Base-by-base conservation (phyloP, 129 eudicot genomes). In the Helichrysum umbraculigerum region DNA sequence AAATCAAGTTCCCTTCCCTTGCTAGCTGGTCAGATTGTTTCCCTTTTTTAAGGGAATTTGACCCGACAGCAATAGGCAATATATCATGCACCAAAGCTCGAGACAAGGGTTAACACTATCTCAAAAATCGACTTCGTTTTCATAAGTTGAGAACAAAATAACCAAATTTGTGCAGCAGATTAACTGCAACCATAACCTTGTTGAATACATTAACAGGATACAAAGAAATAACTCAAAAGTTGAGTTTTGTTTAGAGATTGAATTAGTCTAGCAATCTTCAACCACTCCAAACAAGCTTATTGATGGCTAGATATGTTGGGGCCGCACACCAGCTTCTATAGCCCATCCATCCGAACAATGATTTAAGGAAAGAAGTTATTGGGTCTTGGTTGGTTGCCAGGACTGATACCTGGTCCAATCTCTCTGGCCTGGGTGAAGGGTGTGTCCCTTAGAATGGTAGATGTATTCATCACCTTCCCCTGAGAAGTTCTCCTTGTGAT, bases 391-490 rank as follows among this genome's bases (percentile, higher is more conserved):
- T 70, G 97, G 98, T 78, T 94, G 93, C 98, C 98, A 94, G 0
- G 98, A 73, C 82, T 90, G 88, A 42, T 91, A 91, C 78, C 93
- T 84, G 66, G 97, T 91, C 98, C 98, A 94, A 75, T 94, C 92
- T 79, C 98, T 87, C 80, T 94, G 98, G 32, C 98, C 97, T 54
- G 97, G 93, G 79, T 94, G 73, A 51, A 94, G 86, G 58, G 96
- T 52, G 74, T 94, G 98, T 16, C 98, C 98, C 84, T 94, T 94
- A 68, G 98, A 94, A 83, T 94, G 98, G 65, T 94, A 94, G 30
- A 94, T 94, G 85, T 88, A 87, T 74, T 88, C 84, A 30, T 94
- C 98, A 15, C 98, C 98, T 81, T 91, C 97, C 19, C 98, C 98
- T 0, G 98, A 82, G 71, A 87, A 91, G 74, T 94, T 94, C 83